Percentiles rank a stretch among this genome's conserved stretches.
Evolutionary conservation across 2,329 filamentous ascomycete species (phyloP).

Genomic region (Dactylella cylindrospora): DNA sequence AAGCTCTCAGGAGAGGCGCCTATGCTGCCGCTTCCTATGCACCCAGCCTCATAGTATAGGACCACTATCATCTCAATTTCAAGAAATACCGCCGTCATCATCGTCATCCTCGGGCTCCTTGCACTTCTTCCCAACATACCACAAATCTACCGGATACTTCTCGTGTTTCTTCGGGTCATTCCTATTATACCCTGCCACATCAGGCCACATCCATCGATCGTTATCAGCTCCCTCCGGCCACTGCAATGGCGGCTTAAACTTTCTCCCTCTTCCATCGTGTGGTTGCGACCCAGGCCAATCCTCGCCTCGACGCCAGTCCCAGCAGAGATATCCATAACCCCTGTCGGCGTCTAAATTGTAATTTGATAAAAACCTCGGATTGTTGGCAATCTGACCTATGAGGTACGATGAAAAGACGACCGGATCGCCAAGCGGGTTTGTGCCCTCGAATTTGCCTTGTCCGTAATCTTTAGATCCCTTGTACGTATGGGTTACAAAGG

Average conservation of each 20-base stretch:
- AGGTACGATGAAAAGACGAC: constrained; percentile 4
- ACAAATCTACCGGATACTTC: not conserved
- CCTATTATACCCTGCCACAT: not conserved
- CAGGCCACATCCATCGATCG: not conserved
- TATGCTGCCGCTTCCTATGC: no score
- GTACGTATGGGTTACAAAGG: not conserved
- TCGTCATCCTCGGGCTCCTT: not conserved
- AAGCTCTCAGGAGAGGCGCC: not conserved
- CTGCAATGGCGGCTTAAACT: not conserved
- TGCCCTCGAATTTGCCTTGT: constrained; percentile 1
- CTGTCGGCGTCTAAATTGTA: constrained; percentile 5
- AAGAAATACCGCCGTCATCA: not conserved
- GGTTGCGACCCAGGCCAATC: no score
- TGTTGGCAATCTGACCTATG: constrained; percentile 10
- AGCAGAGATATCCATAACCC: constrained; percentile 7
- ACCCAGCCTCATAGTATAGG: not conserved
- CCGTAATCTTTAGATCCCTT: not conserved
- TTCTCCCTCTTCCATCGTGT: not conserved
- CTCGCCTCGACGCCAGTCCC: constrained; percentile 1
- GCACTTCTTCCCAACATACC: constrained; percentile 3
- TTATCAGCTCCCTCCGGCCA: constrained; percentile 1
- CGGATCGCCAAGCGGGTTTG: constrained; percentile 6
- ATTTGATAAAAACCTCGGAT: not conserved
- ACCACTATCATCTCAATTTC: no score
- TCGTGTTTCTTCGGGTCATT: not conserved